Evolutionary conservation across 768 basidiomycete genomes (phyloP).

Genomic region (Hortiboletus campestris): DNA sequence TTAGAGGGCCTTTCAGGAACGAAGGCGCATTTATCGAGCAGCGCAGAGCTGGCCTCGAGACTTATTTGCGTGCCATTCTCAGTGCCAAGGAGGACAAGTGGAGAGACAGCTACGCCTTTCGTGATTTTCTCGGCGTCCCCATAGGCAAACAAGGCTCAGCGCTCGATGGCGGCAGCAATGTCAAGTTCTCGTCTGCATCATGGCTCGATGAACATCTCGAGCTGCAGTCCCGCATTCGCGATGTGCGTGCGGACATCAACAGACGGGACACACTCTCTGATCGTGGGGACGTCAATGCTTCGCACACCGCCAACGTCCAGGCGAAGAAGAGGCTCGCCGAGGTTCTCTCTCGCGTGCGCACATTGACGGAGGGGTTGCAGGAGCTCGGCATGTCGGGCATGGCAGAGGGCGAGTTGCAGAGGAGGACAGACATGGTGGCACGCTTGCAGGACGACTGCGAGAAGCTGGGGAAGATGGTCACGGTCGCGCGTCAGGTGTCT

Average conservation of each 20-base stretch:
- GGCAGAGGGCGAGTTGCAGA: conserved; percentile 88
- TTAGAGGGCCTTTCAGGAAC: conserved; percentile 47
- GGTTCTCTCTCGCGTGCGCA: conserved; percentile 69
- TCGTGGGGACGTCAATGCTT: conserved; percentile 65
- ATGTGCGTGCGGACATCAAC: conserved; percentile 83
- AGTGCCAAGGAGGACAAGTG: conserved; percentile 78
- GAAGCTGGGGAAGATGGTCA: conserved; percentile 82
- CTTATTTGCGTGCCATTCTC: conserved; percentile 83
- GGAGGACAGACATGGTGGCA: conserved; percentile 87
- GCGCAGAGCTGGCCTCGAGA: conserved; percentile 73
- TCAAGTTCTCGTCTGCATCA: conserved; percentile 67
- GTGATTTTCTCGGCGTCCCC: conserved; percentile 85
- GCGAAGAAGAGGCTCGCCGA: conserved; percentile 85
- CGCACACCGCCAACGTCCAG: conserved; percentile 77
- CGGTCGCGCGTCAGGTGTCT: conserved; percentile 60
- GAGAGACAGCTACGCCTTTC: conserved; percentile 76
- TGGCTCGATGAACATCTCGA: conserved; percentile 92
- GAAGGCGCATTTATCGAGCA: conserved; percentile 71
- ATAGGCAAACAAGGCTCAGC: conserved; percentile 48
- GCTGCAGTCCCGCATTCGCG: conserved; percentile 71
- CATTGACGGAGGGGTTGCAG: conserved; percentile 66
- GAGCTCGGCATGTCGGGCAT: conserved; percentile 67
- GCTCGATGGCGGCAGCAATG: conserved; percentile 27
- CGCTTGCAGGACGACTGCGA: conserved; percentile 89
- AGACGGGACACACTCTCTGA: conserved; percentile 83